Evolutionary conservation across 163 green algal species (phyloP).

Genomic region (Smithsoniella earleae): DNA sequence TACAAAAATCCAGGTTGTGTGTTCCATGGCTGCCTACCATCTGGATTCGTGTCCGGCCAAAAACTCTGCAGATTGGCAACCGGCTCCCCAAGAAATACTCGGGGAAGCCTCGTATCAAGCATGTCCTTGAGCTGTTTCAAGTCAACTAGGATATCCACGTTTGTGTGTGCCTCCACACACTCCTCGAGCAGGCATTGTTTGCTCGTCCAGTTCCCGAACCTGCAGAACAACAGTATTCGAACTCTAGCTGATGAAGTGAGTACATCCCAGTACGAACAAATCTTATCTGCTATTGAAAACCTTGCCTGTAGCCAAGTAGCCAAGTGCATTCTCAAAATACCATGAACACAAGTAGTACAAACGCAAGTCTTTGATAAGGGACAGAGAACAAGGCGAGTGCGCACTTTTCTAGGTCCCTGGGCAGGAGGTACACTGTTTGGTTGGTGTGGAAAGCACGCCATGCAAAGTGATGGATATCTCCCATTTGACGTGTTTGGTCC

Average conservation of each 20-base stretch:
- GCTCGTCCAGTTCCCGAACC: conserved; percentile 48
- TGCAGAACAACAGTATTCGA: too few relatives aligned
- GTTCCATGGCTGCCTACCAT: conserved; percentile 12
- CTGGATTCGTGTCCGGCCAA: background rate
- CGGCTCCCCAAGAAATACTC: background rate
- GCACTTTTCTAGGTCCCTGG: conserved; percentile 48
- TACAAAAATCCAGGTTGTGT: background rate
- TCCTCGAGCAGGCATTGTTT: conserved; percentile 68
- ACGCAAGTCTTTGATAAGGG: background rate
- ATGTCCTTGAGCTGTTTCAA: conserved; percentile 43
- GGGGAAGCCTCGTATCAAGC: conserved; percentile 15
- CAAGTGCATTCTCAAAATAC: too few relatives aligned
- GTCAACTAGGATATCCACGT: conserved; percentile 75
- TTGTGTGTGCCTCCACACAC: conserved; percentile 78
- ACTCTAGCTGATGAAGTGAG: too few relatives aligned
- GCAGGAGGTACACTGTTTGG: conserved; percentile 63
- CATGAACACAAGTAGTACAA: background rate
- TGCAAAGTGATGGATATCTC: conserved; percentile 77
- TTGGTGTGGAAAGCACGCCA: conserved; percentile 60
- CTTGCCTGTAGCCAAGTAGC: too few relatives aligned
- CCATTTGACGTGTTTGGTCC: conserved; percentile 62
- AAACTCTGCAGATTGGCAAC: background rate
- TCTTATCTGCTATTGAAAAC: too few relatives aligned
- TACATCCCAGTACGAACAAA: too few relatives aligned
- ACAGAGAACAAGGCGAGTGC: too few relatives aligned